Conservation (phyloP, 2,329 filamentous ascomycete genomes). For the Colletotrichum plurivorum region DNA sequence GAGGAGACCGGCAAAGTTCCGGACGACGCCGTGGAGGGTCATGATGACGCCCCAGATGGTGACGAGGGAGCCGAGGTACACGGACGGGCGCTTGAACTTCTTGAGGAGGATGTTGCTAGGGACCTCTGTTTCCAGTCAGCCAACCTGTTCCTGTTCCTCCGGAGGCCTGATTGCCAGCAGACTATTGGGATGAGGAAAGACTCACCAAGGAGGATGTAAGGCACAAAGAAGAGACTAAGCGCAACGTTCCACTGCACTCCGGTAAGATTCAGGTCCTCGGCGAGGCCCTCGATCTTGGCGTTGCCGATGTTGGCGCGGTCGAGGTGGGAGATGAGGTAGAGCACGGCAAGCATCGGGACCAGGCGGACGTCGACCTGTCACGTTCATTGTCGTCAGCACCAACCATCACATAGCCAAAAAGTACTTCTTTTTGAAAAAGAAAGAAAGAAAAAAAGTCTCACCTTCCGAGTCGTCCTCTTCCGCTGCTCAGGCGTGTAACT, state of each 20-base stretch:
- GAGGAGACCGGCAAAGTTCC: conserved; percentile 47
- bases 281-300: conserved; percentile 62
- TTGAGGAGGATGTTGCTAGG: conserved; percentile 77
- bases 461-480: conserved; percentile 46
- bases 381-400: not conserved
- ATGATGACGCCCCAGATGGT: conserved; percentile 56
- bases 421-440: not conserved
- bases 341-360: conserved; percentile 66
- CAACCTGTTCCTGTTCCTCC: not conserved
- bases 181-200: too few relatives aligned
- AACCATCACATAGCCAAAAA: too few relatives aligned
- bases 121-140: conserved; percentile 55
- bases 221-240: conserved; percentile 73
- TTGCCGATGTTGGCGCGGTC: conserved; percentile 68
- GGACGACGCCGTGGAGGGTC: conserved; percentile 46
- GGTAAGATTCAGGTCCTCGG: conserved; percentile 60
- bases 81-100: conserved; percentile 68
- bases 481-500: conserved; percentile 43
- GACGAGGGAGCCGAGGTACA: conserved; percentile 77
- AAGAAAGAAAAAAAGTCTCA: conserved; percentile 10
- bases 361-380: conserved; percentile 41
- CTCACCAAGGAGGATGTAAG: conserved; percentile 66
- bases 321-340: conserved; percentile 71
- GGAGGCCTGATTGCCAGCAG: too few relatives aligned
- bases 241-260: conserved; percentile 71